These are phyloP conservation scores for Sideroxylon spinosum DNA, from an alignment of 179 eudicot genomes.

Conservation along the genomic window DNA sequence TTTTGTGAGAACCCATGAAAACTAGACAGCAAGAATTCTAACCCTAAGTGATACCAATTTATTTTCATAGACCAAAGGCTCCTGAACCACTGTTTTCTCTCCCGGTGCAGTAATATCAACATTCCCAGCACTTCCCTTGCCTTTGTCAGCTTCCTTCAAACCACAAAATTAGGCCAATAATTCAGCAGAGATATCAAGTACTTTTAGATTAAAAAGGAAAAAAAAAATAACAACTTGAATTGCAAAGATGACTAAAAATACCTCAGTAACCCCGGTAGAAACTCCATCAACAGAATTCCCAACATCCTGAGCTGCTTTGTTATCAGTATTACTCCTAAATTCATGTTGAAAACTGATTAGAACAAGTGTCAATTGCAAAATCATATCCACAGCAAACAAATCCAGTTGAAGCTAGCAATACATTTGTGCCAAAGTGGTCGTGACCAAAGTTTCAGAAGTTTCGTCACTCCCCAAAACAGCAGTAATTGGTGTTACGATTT, in stretches of 20 bases:
- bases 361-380: conserved; percentile 5
- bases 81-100: conserved; percentile 51
- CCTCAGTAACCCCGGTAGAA: conserved; percentile 48
- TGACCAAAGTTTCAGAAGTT: conserved; percentile 25
- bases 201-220: neutral
- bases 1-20: neutral
- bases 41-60: conserved; percentile 54
- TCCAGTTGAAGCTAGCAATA: conserved; percentile 22
- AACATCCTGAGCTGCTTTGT: conserved; percentile 35
- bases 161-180: conserved; percentile 16
- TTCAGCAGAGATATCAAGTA: conserved; percentile 14
- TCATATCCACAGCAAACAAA: neutral
- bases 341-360: conserved; percentile 12
- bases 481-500: conserved; percentile 29
- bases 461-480: conserved; percentile 32
- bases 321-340: conserved; percentile 35
- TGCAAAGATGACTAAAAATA: conserved; percentile 15
- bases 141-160: conserved; percentile 52
- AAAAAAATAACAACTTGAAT: neutral
- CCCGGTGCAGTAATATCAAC: conserved; percentile 36
- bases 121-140: conserved; percentile 33
- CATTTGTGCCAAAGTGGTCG: conserved; percentile 36
- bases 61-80: conserved; percentile 56
- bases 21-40: neutral
- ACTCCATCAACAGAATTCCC: conserved; percentile 29